Percentiles rank a stretch among this genome's conserved stretches.
phyloP scores from a whole-genome alignment of 768 basidiomycete genomes.

The Leccinellum albellum region DNA sequence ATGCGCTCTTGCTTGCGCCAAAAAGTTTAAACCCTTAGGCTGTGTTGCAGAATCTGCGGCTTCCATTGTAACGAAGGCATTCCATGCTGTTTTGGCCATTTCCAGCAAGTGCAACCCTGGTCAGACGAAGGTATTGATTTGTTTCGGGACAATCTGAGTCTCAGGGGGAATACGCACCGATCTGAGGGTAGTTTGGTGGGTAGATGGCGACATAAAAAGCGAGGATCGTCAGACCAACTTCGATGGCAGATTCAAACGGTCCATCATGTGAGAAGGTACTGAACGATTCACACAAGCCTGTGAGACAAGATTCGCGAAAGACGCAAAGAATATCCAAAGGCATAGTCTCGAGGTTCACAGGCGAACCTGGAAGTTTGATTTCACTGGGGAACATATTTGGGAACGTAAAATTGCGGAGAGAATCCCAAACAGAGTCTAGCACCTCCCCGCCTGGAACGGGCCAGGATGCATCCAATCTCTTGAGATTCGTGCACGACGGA shows the following conservation, averaged over 20 bases:
- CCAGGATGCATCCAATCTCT: conserved; percentile 35
- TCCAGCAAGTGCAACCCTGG: conserved; percentile 75
- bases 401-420: conserved; percentile 40
- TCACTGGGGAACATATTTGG: conserved; percentile 23
- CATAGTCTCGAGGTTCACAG: conserved; percentile 28
- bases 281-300: conserved; percentile 57
- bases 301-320: conserved; percentile 58
- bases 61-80: conserved; percentile 43
- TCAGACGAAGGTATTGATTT: neutral
- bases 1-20: conserved; percentile 33
- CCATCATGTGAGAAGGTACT: conserved; percentile 70
- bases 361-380: conserved; percentile 24
- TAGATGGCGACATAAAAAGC: conserved; percentile 70
- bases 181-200: conserved; percentile 77
- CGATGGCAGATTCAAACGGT: conserved; percentile 47
- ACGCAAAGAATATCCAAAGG: conserved; percentile 41
- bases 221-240: conserved; percentile 53
- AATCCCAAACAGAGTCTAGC: conserved; percentile 19
- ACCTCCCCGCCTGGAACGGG: conserved; percentile 32
- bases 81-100: conserved; percentile 76
- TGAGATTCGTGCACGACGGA: conserved; percentile 48
- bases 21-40: conserved; percentile 18
- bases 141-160: neutral
- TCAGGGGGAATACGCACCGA: conserved; percentile 45
- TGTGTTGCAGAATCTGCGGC: conserved; percentile 1